A percentile compares a stretch with the other conserved stretches of the same genome.
Conservation (phyloP, 2,329 filamentous ascomycete genomes). For the Ceratocystis albifundus region DNA sequence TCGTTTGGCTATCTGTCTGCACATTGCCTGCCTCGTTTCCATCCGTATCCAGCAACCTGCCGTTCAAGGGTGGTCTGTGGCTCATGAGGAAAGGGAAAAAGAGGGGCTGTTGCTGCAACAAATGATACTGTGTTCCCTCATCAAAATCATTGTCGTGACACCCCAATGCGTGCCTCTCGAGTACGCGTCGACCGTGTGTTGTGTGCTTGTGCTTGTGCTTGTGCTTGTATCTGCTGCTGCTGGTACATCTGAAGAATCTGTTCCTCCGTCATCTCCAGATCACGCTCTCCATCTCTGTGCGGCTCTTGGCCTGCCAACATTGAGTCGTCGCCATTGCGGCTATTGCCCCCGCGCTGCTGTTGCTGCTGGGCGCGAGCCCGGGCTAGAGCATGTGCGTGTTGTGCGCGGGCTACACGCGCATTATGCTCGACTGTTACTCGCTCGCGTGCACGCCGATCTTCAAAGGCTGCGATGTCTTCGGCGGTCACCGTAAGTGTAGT, state of each 20-base stretch:
- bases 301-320: constrained; percentile 15
- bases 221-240: constrained; percentile 26
- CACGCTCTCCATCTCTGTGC: neutral
- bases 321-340: constrained; percentile 3
- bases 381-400: constrained; percentile 12
- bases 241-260: constrained; percentile 20
- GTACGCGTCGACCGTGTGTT: constrained; percentile 14
- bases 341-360: constrained; percentile 17
- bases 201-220: constrained; percentile 25
- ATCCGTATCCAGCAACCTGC: neutral
- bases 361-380: constrained; percentile 24
- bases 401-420: constrained; percentile 16
- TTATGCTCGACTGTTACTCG: constrained; percentile 30
- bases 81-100: neutral
- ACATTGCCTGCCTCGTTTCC: neutral
- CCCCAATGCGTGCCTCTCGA: constrained; percentile 19
- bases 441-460: constrained; percentile 46
- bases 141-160: constrained; percentile 4
- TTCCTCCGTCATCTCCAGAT: constrained; percentile 22
- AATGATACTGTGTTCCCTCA: neutral
- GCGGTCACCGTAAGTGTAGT: constrained; percentile 57
- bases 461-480: constrained; percentile 59
- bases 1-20: neutral
- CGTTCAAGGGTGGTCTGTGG: neutral
- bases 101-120: neutral